A percentile compares a stretch with the other conserved stretches of the same genome.
Evolutionary conservation across 2,329 filamentous ascomycete genomes (phyloP).

Genomic region (Aureobasidium lini): DNA sequence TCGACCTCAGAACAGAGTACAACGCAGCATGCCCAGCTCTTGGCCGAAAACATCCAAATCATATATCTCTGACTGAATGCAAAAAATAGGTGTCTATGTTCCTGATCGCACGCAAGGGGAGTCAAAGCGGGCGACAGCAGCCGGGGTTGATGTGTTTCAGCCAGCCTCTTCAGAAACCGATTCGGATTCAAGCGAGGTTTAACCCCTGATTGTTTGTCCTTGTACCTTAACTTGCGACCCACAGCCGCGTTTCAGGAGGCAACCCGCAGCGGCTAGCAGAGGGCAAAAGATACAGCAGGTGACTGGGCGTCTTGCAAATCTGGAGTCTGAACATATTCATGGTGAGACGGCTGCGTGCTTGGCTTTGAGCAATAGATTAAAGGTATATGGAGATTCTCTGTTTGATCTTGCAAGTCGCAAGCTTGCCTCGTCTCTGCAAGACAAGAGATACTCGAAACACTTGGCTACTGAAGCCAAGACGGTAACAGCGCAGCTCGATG

Average conservation of each 20-base stretch:
- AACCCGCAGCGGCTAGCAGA: conserved; percentile 1
- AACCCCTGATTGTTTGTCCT: background rate
- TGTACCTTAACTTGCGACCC: background rate
- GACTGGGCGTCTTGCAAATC: background rate
- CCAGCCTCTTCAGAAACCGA: background rate
- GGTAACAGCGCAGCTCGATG: background rate
- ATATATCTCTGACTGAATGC: background rate
- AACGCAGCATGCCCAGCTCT: background rate
- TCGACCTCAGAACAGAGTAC: background rate
- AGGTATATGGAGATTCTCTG: background rate
- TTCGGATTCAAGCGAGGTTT: background rate
- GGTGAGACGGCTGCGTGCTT: background rate
- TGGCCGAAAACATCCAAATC: background rate
- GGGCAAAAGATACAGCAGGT: background rate
- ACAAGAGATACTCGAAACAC: conserved; percentile 5
- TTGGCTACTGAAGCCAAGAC: background rate
- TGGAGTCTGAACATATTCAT: background rate
- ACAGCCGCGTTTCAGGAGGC: conserved; percentile 1
- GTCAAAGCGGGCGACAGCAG: background rate
- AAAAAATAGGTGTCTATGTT: background rate
- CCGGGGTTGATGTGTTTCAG: background rate
- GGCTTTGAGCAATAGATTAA: background rate
- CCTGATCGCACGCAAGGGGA: background rate
- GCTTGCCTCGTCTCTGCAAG: background rate
- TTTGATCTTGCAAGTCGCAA: background rate